Conservation (phyloP, 192 early-diverging fungal species). For the Entomortierella lignicola region DNA sequence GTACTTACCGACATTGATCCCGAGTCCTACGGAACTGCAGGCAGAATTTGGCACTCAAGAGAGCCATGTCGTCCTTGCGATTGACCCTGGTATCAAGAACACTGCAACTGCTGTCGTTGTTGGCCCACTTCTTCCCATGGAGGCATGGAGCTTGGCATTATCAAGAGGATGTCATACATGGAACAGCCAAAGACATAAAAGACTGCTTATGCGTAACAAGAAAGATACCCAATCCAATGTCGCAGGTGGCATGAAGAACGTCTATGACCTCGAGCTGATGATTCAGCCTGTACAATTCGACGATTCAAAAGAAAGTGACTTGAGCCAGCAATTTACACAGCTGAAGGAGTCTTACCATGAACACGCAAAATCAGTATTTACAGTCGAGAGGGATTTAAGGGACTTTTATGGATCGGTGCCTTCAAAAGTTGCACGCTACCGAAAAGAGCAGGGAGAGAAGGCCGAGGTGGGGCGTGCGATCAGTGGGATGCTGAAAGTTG, state of each 20-base stretch:
- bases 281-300: too few species aligned
- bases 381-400: neutral
- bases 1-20: neutral
- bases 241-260: too few species aligned
- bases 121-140: neutral
- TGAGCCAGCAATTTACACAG: too few species aligned
- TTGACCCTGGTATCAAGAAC: conserved; percentile 11
- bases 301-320: too few species aligned
- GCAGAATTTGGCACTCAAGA: neutral
- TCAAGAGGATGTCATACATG: neutral
- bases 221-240: too few species aligned
- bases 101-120: conserved; percentile 11
- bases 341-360: too few species aligned
- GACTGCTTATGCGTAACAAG: too few species aligned
- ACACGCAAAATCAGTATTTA: too few species aligned
- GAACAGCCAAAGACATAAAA: neutral
- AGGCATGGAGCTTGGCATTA: neutral
- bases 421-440: neutral
- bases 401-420: neutral
- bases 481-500: neutral
- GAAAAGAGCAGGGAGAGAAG: neutral
- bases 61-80: conserved; percentile 3
- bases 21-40: neutral
- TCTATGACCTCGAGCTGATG: too few species aligned
- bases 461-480: conserved; percentile 1